These are phyloP conservation scores for Astrephomene gubernaculifera DNA, from an alignment of 139 green algal species.

Conservation along the genomic window DNA sequence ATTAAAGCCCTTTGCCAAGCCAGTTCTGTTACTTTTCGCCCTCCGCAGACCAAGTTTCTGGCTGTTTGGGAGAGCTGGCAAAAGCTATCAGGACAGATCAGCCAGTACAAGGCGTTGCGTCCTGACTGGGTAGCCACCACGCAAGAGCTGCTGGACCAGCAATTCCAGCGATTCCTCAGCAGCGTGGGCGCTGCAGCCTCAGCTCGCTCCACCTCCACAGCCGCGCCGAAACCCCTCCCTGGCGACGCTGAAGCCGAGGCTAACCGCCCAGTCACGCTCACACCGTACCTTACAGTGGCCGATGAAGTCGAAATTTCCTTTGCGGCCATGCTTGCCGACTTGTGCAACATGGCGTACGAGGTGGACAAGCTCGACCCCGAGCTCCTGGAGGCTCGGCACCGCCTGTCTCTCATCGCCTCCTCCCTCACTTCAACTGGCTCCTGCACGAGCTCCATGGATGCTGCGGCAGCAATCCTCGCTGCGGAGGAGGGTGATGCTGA, in stretches of 20 bases:
- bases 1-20: background rate
- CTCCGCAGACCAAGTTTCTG: background rate
- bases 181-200: background rate
- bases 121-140: conserved; percentile 19
- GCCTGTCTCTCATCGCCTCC: conserved; percentile 49
- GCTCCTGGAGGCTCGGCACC: conserved; percentile 37
- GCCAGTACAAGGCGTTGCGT: conserved; percentile 8
- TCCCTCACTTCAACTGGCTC: conserved; percentile 8
- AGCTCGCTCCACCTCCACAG: background rate
- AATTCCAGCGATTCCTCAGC: conserved; percentile 28
- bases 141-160: conserved; percentile 27
- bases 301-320: conserved; percentile 50
- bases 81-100: conserved; percentile 26
- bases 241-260: background rate
- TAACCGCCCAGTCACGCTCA: background rate
- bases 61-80: conserved; percentile 29
- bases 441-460: background rate
- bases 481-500: background rate
- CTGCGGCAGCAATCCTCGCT: background rate
- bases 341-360: conserved; percentile 67
- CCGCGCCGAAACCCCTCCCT: background rate
- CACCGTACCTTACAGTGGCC: conserved; percentile 33
- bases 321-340: conserved; percentile 54
- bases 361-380: conserved; percentile 23
- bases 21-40: background rate